Percentiles rank a stretch among this genome's conserved stretches.
Conservation (phyloP, 257 asterid genomes). For the Haberlea rhodopensis region DNA sequence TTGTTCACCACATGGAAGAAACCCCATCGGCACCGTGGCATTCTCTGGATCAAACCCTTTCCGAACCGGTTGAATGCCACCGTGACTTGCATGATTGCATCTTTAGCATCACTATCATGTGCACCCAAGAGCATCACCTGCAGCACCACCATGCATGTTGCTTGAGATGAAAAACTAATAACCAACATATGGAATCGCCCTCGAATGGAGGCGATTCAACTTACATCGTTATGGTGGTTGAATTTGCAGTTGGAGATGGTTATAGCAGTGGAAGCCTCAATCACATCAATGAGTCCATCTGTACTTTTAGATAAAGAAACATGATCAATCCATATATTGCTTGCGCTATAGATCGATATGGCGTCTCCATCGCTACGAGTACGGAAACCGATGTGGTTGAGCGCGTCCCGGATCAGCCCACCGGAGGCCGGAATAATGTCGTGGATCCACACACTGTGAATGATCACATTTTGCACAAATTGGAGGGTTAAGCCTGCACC, state of each 20-base stretch:
- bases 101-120: slow-evolving; percentile 41
- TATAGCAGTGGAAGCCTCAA: slow-evolving; percentile 80
- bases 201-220: too few species aligned
- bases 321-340: slow-evolving; percentile 74
- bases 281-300: slow-evolving; percentile 77
- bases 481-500: slow-evolving; percentile 80
- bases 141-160: too few species aligned
- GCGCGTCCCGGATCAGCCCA: slow-evolving; percentile 63
- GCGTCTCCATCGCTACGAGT: slow-evolving; percentile 78
- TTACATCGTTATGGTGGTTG: slow-evolving; percentile 73
- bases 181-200: too few species aligned
- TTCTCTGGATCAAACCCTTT: slow-evolving; percentile 64
- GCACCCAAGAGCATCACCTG: slow-evolving; percentile 91
- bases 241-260: slow-evolving; percentile 90
- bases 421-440: slow-evolving; percentile 44
- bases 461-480: slow-evolving; percentile 56
- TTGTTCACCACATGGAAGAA: slow-evolving; percentile 81
- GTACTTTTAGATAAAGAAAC: slow-evolving; percentile 44
- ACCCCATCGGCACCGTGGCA: slow-evolving; percentile 89
- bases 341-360: slow-evolving; percentile 51
- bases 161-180: too few species aligned
- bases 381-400: slow-evolving; percentile 53
- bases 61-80: slow-evolving; percentile 75
- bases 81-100: slow-evolving; percentile 71
- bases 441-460: slow-evolving; percentile 64